Base-by-base conservation (phyloP, 2,329 filamentous ascomycete genomes). In the Helotiales sp. region DNA sequence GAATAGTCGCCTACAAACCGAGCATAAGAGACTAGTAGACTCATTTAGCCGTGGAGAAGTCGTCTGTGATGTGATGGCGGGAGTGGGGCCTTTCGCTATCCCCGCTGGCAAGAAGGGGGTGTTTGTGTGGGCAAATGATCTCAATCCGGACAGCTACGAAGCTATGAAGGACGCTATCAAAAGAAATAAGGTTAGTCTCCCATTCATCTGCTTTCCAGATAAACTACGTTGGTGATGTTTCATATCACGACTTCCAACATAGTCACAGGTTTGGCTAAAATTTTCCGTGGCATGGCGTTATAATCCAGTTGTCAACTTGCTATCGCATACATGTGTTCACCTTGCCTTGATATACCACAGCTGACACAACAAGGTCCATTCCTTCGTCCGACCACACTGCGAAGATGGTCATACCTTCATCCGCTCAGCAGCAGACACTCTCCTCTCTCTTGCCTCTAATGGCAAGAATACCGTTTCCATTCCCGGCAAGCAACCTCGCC, bases 31-130 rank as follows among this genome's bases (percentile, higher is more conserved):
- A 2, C 78, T 98, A 15, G 85, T 93, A 58, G 77, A 81, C 52
- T 76, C 87, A 54, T 97, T 98, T 77, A 77, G 84, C 55, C 85
- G 89, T 6, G 93, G 95, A 36, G 90, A 98, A 70, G 92, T 92
- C 3, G 90, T 98, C 1, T 95, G 89, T 76, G 95, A 99, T 74
- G 89, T 97, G 63, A 99, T 98, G 93, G 93, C 93, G 0, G 95
- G 95, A 42, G 93, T 99, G 50, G 95, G 95, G 0, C 95, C 95
- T 0, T 99, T 99, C 73, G 93, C 93, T 22, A 81, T 96, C 3
- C 95, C 95, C 0, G 92, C 93, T 0, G 95, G 91, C 15, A 96
- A 90, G 77, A 93, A 89, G 73, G 86, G 85, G 36, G 90, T 96
- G 27, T 96, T 98, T 67, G 93, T 97, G 17, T 96, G 90, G 87